Conservation (phyloP, 176 grass and related monocot species). For the bread wheat (Triticum aestivum) region DNA sequence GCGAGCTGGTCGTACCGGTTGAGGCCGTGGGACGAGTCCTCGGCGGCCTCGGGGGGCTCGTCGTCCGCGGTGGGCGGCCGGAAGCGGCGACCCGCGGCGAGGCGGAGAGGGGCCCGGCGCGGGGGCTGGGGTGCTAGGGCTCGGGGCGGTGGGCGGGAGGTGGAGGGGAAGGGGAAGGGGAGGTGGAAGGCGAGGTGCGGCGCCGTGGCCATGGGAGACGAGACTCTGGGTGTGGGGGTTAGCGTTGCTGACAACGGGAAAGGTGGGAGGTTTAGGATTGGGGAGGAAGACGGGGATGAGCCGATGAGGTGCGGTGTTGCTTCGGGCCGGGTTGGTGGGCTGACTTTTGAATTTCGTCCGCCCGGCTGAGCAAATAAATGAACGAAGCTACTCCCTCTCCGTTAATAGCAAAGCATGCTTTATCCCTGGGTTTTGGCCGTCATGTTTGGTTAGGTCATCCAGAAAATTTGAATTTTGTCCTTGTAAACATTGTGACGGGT, state of each 20-base stretch:
- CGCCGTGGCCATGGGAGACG: slow-evolving; percentile 43
- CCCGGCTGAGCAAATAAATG: not conserved
- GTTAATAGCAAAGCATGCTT: too few species aligned
- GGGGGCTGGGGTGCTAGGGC: not conserved
- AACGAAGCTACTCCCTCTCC: too few species aligned
- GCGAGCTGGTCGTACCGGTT: slow-evolving; percentile 59
- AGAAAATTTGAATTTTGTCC: too few species aligned
- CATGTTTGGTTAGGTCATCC: too few species aligned
- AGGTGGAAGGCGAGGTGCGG: slow-evolving; percentile 29
- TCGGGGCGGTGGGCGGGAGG: slow-evolving; percentile 27
- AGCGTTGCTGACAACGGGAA: not conserved
- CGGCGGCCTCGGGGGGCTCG: slow-evolving; percentile 81
- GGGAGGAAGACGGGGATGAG: slow-evolving; percentile 22
- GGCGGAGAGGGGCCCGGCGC: not conserved
- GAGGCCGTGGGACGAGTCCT: slow-evolving; percentile 88
- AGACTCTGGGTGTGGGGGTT: not conserved
- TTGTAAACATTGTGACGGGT: too few species aligned
- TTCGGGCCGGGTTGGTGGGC: not conserved
- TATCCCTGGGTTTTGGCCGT: too few species aligned
- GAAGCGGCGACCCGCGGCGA: slow-evolving; percentile 41
- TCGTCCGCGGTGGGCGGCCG: slow-evolving; percentile 63
- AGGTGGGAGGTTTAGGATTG: slow-evolving; percentile 39
- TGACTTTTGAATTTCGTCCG: not conserved
- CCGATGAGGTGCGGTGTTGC: slow-evolving; percentile 5
- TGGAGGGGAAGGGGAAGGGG: slow-evolving; percentile 38